These are phyloP conservation scores for Lavandula angustifolia DNA, from an alignment of 257 asterid species.

Conservation along the genomic window DNA sequence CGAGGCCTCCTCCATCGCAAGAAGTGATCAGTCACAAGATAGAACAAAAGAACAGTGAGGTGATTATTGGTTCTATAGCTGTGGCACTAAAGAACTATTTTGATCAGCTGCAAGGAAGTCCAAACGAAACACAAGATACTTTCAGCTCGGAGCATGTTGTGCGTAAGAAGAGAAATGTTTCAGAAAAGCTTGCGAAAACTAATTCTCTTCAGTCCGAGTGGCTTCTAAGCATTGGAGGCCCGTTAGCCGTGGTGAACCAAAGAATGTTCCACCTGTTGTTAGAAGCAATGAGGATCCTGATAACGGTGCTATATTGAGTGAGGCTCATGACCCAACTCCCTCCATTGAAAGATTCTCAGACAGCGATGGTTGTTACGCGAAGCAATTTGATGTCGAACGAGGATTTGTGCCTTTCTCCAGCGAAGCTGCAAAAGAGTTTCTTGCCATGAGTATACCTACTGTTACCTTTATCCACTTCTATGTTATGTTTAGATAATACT, in stretches of 20 bases:
- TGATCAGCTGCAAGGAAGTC: constrained; percentile 34
- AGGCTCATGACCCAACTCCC: constrained; percentile 38
- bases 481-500: not conserved
- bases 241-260: constrained; percentile 48
- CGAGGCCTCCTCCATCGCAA: constrained; percentile 37
- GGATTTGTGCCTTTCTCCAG: constrained; percentile 48
- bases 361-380: constrained; percentile 31
- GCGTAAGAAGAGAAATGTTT: constrained; percentile 40
- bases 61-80: constrained; percentile 81
- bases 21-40: constrained; percentile 39
- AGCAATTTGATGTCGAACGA: constrained; percentile 29
- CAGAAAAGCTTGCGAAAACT: constrained; percentile 38
- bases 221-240: constrained; percentile 50
- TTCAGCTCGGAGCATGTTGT: constrained; percentile 37
- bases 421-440: constrained; percentile 63
- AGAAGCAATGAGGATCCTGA: constrained; percentile 39
- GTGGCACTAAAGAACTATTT: constrained; percentile 46
- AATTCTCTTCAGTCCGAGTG: constrained; percentile 37
- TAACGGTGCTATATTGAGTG: constrained; percentile 33
- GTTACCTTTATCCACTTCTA: constrained; percentile 1
- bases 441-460: constrained; percentile 59
- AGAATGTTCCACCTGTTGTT: constrained; percentile 33
- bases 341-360: constrained; percentile 41
- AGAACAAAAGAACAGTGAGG: constrained; percentile 51
- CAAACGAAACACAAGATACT: constrained; percentile 29